Conservation (phyloP, 2,329 filamentous ascomycete genomes). For the Colletotrichum orbiculare region DNA sequence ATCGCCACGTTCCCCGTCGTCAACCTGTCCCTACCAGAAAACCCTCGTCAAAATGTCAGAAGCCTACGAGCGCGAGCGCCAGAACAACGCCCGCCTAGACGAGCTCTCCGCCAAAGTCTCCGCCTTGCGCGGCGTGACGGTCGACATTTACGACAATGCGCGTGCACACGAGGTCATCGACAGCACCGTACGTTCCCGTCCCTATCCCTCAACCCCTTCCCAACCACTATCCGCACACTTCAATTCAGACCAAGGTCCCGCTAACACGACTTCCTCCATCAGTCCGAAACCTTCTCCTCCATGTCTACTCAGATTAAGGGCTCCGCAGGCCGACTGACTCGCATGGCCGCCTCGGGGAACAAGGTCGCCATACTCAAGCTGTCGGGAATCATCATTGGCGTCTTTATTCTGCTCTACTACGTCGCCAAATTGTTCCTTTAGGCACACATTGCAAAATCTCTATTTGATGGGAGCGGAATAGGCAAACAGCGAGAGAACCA, state of each 20-base stretch:
- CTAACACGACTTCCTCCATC: slow-evolving; percentile 3
- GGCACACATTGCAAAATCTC: slow-evolving; percentile 25
- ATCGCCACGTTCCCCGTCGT: neutral
- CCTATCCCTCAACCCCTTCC: slow-evolving; percentile 6
- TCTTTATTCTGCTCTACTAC: slow-evolving; percentile 82
- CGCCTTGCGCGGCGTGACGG: slow-evolving; percentile 89
- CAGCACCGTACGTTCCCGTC: slow-evolving; percentile 74
- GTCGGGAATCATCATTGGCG: slow-evolving; percentile 80
- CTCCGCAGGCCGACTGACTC: slow-evolving; percentile 81
- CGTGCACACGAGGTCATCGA: slow-evolving; percentile 90
- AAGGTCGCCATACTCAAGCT: slow-evolving; percentile 92
- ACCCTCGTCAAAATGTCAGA: slow-evolving; percentile 69
- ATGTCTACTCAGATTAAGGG: slow-evolving; percentile 87
- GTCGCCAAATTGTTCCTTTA: slow-evolving; percentile 72
- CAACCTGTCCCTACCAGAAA: neutral
- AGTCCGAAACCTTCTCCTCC: slow-evolving; percentile 91
- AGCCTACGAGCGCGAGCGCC: slow-evolving; percentile 82
- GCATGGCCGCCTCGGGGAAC: slow-evolving; percentile 93
- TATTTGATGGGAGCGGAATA: too few relatives aligned
- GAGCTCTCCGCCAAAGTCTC: slow-evolving; percentile 92
- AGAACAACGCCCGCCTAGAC: slow-evolving; percentile 95
- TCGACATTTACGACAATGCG: slow-evolving; percentile 98
- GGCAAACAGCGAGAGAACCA: too few relatives aligned
- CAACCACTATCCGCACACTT: neutral
- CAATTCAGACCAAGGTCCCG: neutral